A percentile compares a stretch with the other conserved stretches of the same genome.
phyloP scores from a whole-genome alignment of 1,284 basidiomycete species.

The Cryptococcus wingfieldii region DNA sequence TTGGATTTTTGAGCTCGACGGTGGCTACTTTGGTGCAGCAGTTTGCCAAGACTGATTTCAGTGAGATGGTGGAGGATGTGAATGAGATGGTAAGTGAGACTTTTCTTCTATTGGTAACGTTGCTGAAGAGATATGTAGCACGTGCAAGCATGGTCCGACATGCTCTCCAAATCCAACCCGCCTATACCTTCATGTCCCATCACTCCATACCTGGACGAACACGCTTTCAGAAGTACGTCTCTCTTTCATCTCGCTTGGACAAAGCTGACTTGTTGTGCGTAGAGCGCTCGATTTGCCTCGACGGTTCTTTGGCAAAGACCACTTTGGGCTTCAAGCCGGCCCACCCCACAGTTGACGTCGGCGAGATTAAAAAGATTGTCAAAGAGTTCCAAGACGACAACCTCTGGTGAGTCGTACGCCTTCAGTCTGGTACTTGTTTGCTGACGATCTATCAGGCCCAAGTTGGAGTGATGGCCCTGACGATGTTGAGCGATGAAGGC shows the following conservation, averaged over 20 bases:
- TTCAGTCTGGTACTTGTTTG: no score
- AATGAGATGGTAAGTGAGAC: conserved; percentile 60
- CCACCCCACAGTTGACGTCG: conserved; percentile 53
- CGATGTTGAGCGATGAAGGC: no score
- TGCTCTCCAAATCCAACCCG: conserved; percentile 69
- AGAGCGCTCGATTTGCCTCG: conserved; percentile 55
- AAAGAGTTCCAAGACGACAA: conserved; percentile 42
- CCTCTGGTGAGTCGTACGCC: conserved; percentile 33
- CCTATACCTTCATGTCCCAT: conserved; percentile 71
- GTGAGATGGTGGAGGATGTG: conserved; percentile 75
- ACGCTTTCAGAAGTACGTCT: conserved; percentile 49
- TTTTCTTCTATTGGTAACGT: neutral
- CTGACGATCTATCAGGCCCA: no score
- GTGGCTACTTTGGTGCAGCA: conserved; percentile 55
- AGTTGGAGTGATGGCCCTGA: no score
- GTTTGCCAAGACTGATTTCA: conserved; percentile 53
- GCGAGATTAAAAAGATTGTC: conserved; percentile 37
- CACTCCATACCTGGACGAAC: conserved; percentile 76
- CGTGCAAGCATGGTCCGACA: conserved; percentile 76
- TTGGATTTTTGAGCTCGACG: conserved; percentile 74
- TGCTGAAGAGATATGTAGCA: conserved; percentile 50
- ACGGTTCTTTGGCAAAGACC: conserved; percentile 37
- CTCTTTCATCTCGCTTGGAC: neutral
- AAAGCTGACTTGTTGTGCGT: neutral
- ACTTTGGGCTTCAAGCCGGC: conserved; percentile 66